phyloP scores from a whole-genome alignment of 176 grass and related monocot species.

The Otatea glauca region DNA sequence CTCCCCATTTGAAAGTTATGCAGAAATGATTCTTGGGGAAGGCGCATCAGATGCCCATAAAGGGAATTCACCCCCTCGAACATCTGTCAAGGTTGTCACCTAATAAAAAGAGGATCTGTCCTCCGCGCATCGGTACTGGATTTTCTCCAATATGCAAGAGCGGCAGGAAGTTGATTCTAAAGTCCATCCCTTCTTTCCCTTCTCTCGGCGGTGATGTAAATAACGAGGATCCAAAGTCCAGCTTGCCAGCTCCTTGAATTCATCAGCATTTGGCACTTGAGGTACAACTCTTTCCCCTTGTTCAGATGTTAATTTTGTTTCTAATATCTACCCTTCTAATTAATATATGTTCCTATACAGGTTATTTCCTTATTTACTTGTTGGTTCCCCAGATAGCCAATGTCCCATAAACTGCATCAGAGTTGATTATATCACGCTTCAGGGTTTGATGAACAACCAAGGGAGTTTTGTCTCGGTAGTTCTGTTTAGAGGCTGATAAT shows the following conservation, averaged over 20 bases:
- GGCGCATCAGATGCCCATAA: conserved; percentile 38
- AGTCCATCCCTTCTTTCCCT: conserved; percentile 70
- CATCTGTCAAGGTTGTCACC: conserved; percentile 62
- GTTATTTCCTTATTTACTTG: not conserved
- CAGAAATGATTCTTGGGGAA: conserved; percentile 40
- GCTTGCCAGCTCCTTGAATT: conserved; percentile 48
- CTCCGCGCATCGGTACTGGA: conserved; percentile 51
- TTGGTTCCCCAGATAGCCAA: not conserved
- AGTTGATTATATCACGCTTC: conserved; percentile 10
- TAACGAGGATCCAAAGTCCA: conserved; percentile 39
- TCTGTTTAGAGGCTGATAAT: conserved; percentile 28
- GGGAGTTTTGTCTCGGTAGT: conserved; percentile 28
- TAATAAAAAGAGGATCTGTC: conserved; percentile 64
- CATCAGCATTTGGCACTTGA: not conserved
- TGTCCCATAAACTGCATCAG: not conserved
- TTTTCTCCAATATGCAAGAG: conserved; percentile 61
- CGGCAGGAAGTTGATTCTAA: conserved; percentile 59
- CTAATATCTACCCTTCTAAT: not conserved
- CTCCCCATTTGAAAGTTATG: conserved; percentile 42
- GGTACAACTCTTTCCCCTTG: not conserved
- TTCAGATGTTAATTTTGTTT: conserved; percentile 19
- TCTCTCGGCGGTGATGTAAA: conserved; percentile 48
- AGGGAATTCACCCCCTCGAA: conserved; percentile 41
- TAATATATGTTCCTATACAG: not conserved
- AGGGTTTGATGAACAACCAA: conserved; percentile 32